Conservation (phyloP, 768 basidiomycete species). For the Rhodosporidiobolus odoratus region DNA sequence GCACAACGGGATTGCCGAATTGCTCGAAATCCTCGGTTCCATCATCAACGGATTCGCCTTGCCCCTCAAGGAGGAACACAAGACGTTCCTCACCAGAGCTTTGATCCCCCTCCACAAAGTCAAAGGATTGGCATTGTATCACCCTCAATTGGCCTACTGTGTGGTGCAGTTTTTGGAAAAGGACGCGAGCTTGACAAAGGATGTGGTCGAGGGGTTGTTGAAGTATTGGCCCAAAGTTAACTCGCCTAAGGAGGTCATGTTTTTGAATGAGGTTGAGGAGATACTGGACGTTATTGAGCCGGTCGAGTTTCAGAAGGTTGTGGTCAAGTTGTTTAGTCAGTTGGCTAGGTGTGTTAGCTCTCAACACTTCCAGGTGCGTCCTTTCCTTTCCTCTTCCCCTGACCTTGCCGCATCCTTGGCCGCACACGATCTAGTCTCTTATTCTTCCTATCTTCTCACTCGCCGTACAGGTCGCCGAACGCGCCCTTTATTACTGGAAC, state of each 20-base stretch:
- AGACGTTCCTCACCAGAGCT: constrained; percentile 88
- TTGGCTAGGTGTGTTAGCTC: constrained; percentile 95
- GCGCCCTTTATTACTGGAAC: constrained; percentile 96
- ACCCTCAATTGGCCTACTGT: constrained; percentile 98
- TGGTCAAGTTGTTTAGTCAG: constrained; percentile 85
- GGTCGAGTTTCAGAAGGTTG: constrained; percentile 91
- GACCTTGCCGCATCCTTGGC: neutral
- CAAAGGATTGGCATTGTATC: constrained; percentile 93
- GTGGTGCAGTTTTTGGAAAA: constrained; percentile 99
- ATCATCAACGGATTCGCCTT: constrained; percentile 99
- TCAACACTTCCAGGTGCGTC: constrained; percentile 82
- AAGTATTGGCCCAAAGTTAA: constrained; percentile 99
- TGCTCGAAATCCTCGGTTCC: constrained; percentile 94
- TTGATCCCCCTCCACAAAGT: constrained; percentile 94
- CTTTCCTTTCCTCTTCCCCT: neutral
- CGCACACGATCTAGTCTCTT: neutral
- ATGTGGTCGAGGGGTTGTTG: constrained; percentile 91
- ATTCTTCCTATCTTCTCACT: neutral
- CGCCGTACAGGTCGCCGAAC: constrained; percentile 68
- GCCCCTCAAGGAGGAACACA: constrained; percentile 98
- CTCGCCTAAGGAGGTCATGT: constrained; percentile 99
- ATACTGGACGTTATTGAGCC: constrained; percentile 97
- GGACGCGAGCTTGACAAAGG: constrained; percentile 82
- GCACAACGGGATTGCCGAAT: constrained; percentile 97
- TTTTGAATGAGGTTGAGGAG: constrained; percentile 97